These are phyloP conservation scores for Oryza meyeriana DNA, from an alignment of 176 grass and related monocot species.

Conservation along the genomic window DNA sequence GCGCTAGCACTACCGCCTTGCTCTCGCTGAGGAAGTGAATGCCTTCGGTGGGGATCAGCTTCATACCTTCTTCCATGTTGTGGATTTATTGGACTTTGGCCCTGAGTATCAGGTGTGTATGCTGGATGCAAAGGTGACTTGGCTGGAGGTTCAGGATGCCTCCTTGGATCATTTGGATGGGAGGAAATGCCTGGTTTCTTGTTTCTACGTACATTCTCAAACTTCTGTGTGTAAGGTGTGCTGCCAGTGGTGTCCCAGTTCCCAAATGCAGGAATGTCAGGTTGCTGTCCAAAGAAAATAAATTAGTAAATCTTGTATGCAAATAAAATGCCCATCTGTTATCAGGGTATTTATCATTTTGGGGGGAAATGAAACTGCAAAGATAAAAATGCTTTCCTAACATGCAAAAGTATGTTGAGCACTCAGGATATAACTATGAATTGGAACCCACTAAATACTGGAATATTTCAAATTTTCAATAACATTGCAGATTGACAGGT, in stretches of 20 bases:
- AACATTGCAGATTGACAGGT: neutral
- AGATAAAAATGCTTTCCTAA: neutral
- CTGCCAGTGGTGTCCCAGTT: conserved; percentile 37
- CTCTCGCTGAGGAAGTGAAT: conserved; percentile 25
- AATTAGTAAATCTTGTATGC: neutral
- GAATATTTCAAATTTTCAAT: neutral
- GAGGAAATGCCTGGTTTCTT: conserved; percentile 31
- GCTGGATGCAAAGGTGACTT: conserved; percentile 43
- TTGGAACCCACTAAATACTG: neutral
- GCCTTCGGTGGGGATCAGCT: conserved; percentile 8
- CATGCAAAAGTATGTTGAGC: neutral
- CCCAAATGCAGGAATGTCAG: conserved; percentile 61
- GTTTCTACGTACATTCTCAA: conserved; percentile 43
- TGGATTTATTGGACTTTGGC: conserved; percentile 39
- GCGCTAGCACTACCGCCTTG: neutral
- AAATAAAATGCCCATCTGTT: neutral
- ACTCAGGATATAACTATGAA: neutral
- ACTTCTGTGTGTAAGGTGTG: conserved; percentile 57
- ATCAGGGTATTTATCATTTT: neutral
- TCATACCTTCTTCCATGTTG: conserved; percentile 12
- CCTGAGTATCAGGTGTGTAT: conserved; percentile 29
- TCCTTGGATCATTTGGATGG: conserved; percentile 35
- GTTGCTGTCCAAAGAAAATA: conserved; percentile 41
- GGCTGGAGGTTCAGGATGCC: conserved; percentile 21
- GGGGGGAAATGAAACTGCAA: neutral